phyloP scores from a whole-genome alignment of 23 red algal species.

The Chondrus crispus region DNA sequence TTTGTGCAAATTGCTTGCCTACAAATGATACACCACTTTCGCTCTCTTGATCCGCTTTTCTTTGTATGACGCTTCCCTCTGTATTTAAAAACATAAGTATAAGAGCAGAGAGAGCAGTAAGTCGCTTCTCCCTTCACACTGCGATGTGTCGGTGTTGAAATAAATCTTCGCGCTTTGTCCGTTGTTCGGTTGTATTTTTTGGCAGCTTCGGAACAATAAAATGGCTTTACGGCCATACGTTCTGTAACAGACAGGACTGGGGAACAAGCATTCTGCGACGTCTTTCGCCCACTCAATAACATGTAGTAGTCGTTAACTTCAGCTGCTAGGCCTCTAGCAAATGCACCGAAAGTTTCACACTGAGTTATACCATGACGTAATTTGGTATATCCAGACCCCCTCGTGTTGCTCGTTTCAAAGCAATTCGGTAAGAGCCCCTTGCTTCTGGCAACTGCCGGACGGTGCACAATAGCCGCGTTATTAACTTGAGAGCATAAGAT shows the following conservation, averaged over 20 bases:
- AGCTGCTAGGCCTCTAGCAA: background rate
- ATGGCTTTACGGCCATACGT: background rate
- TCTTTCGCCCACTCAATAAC: background rate
- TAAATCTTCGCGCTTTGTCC: background rate
- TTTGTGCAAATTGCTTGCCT: background rate
- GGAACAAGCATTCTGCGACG: background rate
- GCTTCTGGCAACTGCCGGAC: background rate
- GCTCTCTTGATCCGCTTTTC: background rate
- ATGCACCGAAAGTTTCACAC: background rate
- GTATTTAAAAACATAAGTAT: background rate
- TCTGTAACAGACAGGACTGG: background rate
- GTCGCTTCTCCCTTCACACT: too few relatives aligned
- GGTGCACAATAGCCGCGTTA: background rate
- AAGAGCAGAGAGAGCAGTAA: background rate
- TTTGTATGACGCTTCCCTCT: background rate
- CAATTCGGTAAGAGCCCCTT: background rate
- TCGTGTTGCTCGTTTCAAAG: background rate
- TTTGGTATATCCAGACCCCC: background rate
- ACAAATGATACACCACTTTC: background rate
- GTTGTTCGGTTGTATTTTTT: background rate
- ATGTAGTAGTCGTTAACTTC: background rate
- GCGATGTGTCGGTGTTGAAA: background rate
- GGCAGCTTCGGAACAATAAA: background rate
- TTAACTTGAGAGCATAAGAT: background rate
- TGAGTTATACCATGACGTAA: background rate